Evolutionary conservation across 805 yeast genomes (phyloP).

Genomic region (Monosporozyma aerobia): DNA sequence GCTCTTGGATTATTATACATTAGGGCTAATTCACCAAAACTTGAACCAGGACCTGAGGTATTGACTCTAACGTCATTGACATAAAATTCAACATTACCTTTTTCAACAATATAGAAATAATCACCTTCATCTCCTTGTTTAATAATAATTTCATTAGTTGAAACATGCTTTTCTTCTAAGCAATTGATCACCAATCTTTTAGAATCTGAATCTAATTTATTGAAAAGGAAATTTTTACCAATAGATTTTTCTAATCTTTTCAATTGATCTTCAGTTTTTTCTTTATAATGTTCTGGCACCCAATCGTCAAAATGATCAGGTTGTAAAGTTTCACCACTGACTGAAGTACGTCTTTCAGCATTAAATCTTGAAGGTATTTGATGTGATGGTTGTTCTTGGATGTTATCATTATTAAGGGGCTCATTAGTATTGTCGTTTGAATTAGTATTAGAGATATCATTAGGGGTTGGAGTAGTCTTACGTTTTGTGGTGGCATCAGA

Average conservation of each 20-base stretch:
- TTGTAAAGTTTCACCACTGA: conserved; percentile 78
- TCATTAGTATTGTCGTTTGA: not conserved
- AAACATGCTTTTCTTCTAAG: conserved; percentile 60
- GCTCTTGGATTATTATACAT: conserved; percentile 98
- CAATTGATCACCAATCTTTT: conserved; percentile 73
- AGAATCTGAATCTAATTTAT: conserved; percentile 70
- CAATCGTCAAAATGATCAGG: conserved; percentile 67
- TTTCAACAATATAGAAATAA: conserved; percentile 13
- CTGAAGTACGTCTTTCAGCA: conserved; percentile 81
- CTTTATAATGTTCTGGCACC: conserved; percentile 55
- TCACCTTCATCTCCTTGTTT: conserved; percentile 24
- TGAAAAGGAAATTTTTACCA: conserved; percentile 74
- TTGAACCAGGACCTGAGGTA: conserved; percentile 71
- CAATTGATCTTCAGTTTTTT: conserved; percentile 54
- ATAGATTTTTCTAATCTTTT: conserved; percentile 61
- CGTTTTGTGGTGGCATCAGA: not conserved
- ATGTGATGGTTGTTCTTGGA: not conserved
- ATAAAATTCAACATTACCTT: conserved; percentile 71
- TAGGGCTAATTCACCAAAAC: conserved; percentile 93
- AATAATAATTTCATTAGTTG: conserved; percentile 43
- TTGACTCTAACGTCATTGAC: conserved; percentile 60
- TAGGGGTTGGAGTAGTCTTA: not conserved
- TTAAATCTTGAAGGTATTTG: conserved; percentile 40
- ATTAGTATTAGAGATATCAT: not conserved
- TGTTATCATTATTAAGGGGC: not conserved